Evolutionary conservation across 805 yeast genomes (phyloP), one percentile per base, ranked within the genome.

Genomic region (Kodamaea sagamina): DNA sequence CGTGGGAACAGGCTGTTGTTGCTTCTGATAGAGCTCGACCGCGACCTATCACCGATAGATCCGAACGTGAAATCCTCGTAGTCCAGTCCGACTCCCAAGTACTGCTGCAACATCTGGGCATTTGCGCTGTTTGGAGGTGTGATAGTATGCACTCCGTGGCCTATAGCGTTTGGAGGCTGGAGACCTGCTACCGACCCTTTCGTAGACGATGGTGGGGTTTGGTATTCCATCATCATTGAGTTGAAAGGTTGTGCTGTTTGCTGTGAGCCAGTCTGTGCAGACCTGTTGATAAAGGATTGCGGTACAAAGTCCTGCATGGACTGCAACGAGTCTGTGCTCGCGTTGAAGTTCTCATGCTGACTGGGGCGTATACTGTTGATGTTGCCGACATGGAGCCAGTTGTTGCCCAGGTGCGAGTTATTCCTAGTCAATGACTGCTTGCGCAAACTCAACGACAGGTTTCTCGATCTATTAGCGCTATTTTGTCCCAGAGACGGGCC

Each of bases 371-470:
- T 58, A 41, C 57, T 63, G 47, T 57, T 61, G 44, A 70, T 57
- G 49, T 70, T 71, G 4, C 76, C 76, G 29, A 71, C 68, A 54
- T 71, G 76, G 35, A 70, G 58, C 76, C 75, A 70, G 46, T 59
- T 67, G 47, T 57, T 58, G 22, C 60, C 61, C 34, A 54, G 55
- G 39, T 56, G 58, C 8, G 73, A 66, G 49, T 68, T 68, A 48
- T 69, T 71, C 49, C 75, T 55, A 1, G 75, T 68, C 36, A 71
- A 62, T 9, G 73, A 67, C 48, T 71, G 75, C 48, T 69, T 71
- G 36, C 75, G 58, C 48, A 70, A 60, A 50, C 56, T 67, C 41
- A 69, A 48, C 5, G 68, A 62, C 6, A 71, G 61, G 18, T 66
- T 58, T 24, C 71, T 55, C 40, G 72, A 67, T 38, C 72, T 55